Evolutionary conservation across 305 asterid genomes (phyloP).

Genomic region (Euphrasia arctica): DNA sequence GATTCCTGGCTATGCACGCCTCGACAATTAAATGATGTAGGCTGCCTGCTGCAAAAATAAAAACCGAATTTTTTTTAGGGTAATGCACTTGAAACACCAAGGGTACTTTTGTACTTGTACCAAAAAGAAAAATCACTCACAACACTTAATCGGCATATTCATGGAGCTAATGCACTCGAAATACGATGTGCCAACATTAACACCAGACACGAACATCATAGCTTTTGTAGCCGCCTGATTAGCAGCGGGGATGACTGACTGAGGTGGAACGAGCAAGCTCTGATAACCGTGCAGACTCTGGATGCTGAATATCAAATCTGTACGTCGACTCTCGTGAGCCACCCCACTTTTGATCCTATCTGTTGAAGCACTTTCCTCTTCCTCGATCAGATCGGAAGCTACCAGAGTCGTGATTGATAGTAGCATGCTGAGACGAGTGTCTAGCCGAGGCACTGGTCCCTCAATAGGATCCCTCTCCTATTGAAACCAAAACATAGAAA

Average conservation of each 20-base stretch:
- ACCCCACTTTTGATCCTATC: conserved; percentile 5
- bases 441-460: conserved; percentile 96
- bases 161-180: conserved; percentile 65
- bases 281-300: conserved; percentile 70
- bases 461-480: conserved; percentile 98
- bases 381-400: conserved; percentile 88
- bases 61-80: too few species aligned
- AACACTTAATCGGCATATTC: conserved; percentile 70
- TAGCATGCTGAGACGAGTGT: conserved; percentile 88
- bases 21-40: conserved; percentile 86
- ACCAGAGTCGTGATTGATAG: conserved; percentile 87
- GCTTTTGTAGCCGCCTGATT: conserved; percentile 97
- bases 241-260: conserved; percentile 64
- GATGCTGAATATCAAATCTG: conserved; percentile 69
- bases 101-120: too few species aligned
- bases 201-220: conserved; percentile 68
- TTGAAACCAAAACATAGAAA: not conserved
- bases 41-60: conserved; percentile 70
- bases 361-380: conserved; percentile 53
- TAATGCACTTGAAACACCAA: too few species aligned
- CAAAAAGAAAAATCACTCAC: conserved; percentile 44
- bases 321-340: conserved; percentile 38
- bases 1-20: conserved; percentile 86
- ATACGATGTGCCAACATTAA: conserved; percentile 47
- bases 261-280: conserved; percentile 83